Conservation (phyloP, 352 stramenopile genomes). For the Globisporangium irregulare region DNA sequence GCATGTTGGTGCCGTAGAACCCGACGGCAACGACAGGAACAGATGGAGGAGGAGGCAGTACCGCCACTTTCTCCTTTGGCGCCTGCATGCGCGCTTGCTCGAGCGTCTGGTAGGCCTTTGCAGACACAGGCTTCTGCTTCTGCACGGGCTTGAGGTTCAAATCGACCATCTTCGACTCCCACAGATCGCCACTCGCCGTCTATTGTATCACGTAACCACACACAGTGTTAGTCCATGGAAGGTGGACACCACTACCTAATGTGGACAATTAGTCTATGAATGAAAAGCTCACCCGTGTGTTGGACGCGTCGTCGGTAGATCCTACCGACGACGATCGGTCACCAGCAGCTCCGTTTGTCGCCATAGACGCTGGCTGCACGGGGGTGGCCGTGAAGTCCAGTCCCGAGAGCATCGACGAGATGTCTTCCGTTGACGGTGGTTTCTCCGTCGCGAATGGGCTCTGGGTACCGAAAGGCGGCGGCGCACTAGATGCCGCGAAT, state of each 20-base stretch:
- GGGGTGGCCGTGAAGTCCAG: slow-evolving; percentile 64
- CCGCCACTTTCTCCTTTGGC: slow-evolving; percentile 58
- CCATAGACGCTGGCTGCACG: slow-evolving; percentile 26
- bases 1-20: slow-evolving; percentile 25
- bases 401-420: slow-evolving; percentile 73
- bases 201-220: slow-evolving; percentile 10
- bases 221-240: slow-evolving; percentile 3
- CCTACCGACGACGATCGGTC: slow-evolving; percentile 15
- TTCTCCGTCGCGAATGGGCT: slow-evolving; percentile 13
- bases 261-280: neutral
- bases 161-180: slow-evolving; percentile 72
- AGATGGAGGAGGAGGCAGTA: slow-evolving; percentile 42
- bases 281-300: slow-evolving; percentile 18
- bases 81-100: slow-evolving; percentile 65
- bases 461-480: slow-evolving; percentile 4
- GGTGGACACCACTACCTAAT: neutral
- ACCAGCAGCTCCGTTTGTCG: slow-evolving; percentile 14
- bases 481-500: slow-evolving; percentile 11
- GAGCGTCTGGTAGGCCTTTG: slow-evolving; percentile 62
- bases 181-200: slow-evolving; percentile 54
- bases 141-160: slow-evolving; percentile 62
- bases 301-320: slow-evolving; percentile 31
- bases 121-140: slow-evolving; percentile 36
- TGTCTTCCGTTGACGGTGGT: slow-evolving; percentile 35
- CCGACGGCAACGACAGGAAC: slow-evolving; percentile 12